Evolutionary conservation across 75 land plant species (phyloP).

Genomic region (Chamaecyparis obtusa): DNA sequence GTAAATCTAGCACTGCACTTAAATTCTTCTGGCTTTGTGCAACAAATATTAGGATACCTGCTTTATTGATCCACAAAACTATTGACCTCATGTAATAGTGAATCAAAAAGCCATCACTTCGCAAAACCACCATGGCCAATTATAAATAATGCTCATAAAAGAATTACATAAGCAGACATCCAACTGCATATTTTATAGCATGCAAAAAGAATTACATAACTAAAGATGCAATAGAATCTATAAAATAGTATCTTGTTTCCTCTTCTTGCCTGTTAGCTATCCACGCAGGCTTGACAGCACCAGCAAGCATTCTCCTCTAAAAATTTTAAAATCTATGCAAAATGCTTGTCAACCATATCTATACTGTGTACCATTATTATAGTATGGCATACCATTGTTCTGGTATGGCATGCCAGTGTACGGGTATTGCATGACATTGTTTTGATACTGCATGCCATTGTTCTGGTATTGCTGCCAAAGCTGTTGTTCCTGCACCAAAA

Average conservation of each 20-base stretch:
- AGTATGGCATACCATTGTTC: slow-evolving; percentile 75
- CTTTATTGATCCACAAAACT: neutral
- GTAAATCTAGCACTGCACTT: neutral
- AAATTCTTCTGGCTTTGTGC: neutral
- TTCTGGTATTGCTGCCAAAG: slow-evolving; percentile 89
- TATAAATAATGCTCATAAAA: neutral
- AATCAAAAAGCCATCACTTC: neutral
- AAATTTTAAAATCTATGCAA: neutral
- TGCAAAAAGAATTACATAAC: slow-evolving; percentile 1
- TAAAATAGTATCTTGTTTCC: neutral
- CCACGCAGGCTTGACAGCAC: neutral
- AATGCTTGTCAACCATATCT: slow-evolving; percentile 9
- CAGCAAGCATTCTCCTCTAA: slow-evolving; percentile 1
- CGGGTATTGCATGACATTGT: neutral
- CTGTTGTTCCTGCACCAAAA: slow-evolving; percentile 79
- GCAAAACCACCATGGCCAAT: neutral
- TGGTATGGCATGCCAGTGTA: slow-evolving; percentile 61
- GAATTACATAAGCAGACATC: neutral
- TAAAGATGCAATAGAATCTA: neutral
- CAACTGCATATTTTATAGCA: neutral
- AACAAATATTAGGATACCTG: neutral
- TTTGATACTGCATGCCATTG: slow-evolving; percentile 67
- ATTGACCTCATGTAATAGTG: neutral
- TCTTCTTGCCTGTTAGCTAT: neutral
- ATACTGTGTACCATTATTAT: slow-evolving; percentile 60